A percentile compares a stretch with the other conserved stretches of the same genome.
Evolutionary conservation across 176 grass and related monocot species (phyloP).

Genomic region (Triticum aestivum): IWGSC_CS_RefSeq_v2.1 NC_057796.1:303853165-303853664

Average conservation of each 20-base stretch:
- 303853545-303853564: neutral
- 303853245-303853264: neutral
- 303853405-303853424: conserved; percentile 17
- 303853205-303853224: conserved; percentile 8
- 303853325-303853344: conserved; percentile 80
- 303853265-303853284: conserved; percentile 56
- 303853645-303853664: too few relatives aligned
- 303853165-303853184: conserved; percentile 77
- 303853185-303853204: conserved; percentile 53
- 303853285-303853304: conserved; percentile 78
- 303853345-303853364: conserved; percentile 86
- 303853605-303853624: too few relatives aligned
- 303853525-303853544: neutral
- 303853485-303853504: neutral
- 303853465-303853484: neutral
- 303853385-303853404: conserved; percentile 17
- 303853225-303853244: neutral
- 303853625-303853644: too few relatives aligned
- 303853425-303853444: conserved; percentile 21
- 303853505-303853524: neutral
- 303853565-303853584: neutral
- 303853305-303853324: conserved; percentile 62
- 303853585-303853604: neutral
- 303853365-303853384: conserved; percentile 80
- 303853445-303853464: neutral